A percentile compares a stretch with the other conserved stretches of the same genome.
Evolutionary conservation across 2,329 filamentous ascomycete species (phyloP).

Genomic region (Zymoseptoria tritici): DNA sequence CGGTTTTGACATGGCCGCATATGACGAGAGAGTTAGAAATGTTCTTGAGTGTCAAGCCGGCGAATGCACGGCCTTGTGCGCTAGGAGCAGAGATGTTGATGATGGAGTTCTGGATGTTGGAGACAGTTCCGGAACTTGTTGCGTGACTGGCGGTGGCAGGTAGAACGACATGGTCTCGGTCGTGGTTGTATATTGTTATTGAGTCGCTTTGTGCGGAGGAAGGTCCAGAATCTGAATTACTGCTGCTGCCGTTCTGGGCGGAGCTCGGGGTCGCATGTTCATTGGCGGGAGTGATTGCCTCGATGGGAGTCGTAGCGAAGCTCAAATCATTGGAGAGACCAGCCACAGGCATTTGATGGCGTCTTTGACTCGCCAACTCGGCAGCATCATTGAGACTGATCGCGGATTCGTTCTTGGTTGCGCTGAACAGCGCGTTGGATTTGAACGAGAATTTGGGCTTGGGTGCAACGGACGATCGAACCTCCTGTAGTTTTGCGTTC

Average conservation of each 20-base stretch:
- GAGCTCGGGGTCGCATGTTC: slow-evolving; percentile 36
- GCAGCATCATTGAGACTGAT: slow-evolving; percentile 52
- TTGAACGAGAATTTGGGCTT: slow-evolving; percentile 82
- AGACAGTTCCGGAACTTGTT: slow-evolving; percentile 66
- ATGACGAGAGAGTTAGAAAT: slow-evolving; percentile 66
- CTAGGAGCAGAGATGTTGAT: slow-evolving; percentile 71
- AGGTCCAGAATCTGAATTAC: slow-evolving; percentile 24
- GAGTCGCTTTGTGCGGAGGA: slow-evolving; percentile 52
- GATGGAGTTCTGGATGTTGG: slow-evolving; percentile 61
- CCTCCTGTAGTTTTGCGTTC: slow-evolving; percentile 68
- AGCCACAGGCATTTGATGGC: slow-evolving; percentile 38
- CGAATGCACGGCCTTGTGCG: slow-evolving; percentile 47
- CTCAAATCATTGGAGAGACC: slow-evolving; percentile 34
- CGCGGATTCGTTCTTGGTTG: slow-evolving; percentile 33
- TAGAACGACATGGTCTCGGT: slow-evolving; percentile 66
- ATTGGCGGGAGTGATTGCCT: slow-evolving; percentile 17
- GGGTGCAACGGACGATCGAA: slow-evolving; percentile 60
- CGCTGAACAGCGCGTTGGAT: slow-evolving; percentile 22
- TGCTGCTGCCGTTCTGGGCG: slow-evolving; percentile 43
- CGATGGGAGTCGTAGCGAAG: slow-evolving; percentile 32
- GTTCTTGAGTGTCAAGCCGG: slow-evolving; percentile 61
- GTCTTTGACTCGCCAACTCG: slow-evolving; percentile 42
- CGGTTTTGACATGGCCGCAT: slow-evolving; percentile 68
- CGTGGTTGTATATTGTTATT: slow-evolving; percentile 58
- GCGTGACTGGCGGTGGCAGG: slow-evolving; percentile 63